Percentiles rank a stretch among this genome's conserved stretches.
Conservation (phyloP, 2,329 filamentous ascomycete species). For the Stagonosporopsis tanaceti region DNA sequence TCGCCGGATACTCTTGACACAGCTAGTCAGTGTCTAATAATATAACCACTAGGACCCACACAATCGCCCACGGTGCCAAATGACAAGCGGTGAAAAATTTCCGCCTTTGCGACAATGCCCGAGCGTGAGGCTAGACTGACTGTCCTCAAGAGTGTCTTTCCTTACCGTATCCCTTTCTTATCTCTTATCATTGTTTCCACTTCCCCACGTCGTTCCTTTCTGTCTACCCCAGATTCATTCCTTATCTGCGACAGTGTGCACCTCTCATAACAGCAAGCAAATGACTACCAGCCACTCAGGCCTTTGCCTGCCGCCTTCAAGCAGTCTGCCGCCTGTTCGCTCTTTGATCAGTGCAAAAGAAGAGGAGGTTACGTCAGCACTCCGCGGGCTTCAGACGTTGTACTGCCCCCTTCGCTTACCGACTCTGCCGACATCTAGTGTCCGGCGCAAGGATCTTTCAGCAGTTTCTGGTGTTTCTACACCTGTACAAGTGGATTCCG, state of each 20-base stretch:
- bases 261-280: conserved; percentile 14
- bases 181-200: conserved; percentile 28
- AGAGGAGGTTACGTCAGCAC: conserved; percentile 31
- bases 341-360: conserved; percentile 32
- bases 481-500: conserved; percentile 41
- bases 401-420: conserved; percentile 48
- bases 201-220: conserved; percentile 31
- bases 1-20: neutral
- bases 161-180: conserved; percentile 24
- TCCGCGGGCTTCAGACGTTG: conserved; percentile 39
- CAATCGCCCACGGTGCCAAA: conserved; percentile 31
- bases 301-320: conserved; percentile 44
- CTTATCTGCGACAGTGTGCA: conserved; percentile 9
- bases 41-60: conserved; percentile 19
- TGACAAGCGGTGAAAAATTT: conserved; percentile 46
- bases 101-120: conserved; percentile 32
- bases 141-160: conserved; percentile 21
- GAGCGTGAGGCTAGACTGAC: conserved; percentile 41
- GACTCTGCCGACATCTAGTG: conserved; percentile 21
- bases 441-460: conserved; percentile 23
- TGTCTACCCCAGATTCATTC: conserved; percentile 20
- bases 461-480: conserved; percentile 25
- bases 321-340: conserved; percentile 42
- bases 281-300: conserved; percentile 38
- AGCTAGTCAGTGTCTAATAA: neutral